Evolutionary conservation across 225 moss, liverwort and hornwort species (phyloP).

Genomic region (Straminergon stramineum): DNA sequence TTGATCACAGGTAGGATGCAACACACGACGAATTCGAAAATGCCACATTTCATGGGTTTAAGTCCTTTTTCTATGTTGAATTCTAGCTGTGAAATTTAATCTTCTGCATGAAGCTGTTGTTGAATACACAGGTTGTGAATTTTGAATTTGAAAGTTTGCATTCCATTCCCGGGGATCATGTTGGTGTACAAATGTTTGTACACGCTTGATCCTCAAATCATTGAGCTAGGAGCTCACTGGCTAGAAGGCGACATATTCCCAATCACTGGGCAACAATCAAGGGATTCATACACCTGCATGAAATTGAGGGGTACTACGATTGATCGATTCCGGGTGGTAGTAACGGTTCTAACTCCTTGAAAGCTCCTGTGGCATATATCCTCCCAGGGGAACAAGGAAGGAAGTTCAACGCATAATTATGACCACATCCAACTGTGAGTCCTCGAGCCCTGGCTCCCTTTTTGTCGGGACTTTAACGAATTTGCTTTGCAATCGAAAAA

Average conservation of each 20-base stretch:
- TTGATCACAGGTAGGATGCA: too few species aligned
- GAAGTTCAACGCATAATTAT: not conserved
- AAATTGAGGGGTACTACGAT: constrained; percentile 1
- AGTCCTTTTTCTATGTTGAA: not conserved
- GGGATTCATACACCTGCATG: not conserved
- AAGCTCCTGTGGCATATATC: not conserved
- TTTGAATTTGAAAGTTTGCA: not conserved
- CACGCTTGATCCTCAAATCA: not conserved
- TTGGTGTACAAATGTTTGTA: not conserved
- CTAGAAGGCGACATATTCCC: not conserved
- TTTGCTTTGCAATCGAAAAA: not conserved
- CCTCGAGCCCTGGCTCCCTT: not conserved
- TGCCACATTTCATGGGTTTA: not conserved
- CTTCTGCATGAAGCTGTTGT: not conserved
- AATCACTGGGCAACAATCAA: not conserved
- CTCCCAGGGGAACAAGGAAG: not conserved
- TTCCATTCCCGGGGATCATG: not conserved
- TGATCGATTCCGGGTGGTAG: not conserved
- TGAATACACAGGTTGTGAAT: not conserved
- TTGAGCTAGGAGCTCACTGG: not conserved
- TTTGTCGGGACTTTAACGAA: not conserved
- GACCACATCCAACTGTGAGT: not conserved
- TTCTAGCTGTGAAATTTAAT: not conserved
- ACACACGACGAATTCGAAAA: not conserved
- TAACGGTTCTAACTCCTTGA: not conserved